A percentile compares a stretch with the other conserved stretches of the same genome.
phyloP scores from a whole-genome alignment of 257 asterid species.

The Solanum pinnatisectum region DNA sequence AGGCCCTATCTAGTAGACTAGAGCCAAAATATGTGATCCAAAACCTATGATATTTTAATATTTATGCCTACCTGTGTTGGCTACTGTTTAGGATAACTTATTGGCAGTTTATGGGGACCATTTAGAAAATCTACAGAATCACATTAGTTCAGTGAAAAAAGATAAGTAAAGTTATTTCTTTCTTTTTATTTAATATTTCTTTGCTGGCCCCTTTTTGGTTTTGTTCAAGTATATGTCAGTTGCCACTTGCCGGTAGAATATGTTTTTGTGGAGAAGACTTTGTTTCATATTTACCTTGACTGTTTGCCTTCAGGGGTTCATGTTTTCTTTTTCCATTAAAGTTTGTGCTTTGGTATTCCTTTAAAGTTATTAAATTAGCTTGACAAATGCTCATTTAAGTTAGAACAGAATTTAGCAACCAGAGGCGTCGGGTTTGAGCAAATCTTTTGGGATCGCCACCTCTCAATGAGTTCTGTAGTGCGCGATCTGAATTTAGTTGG shows the following conservation, averaged over 20 bases:
- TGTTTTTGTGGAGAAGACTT: background rate
- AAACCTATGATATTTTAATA: background rate
- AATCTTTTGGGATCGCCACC: background rate
- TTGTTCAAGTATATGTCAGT: background rate
- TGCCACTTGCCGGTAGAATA: background rate
- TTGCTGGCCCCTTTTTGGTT: background rate
- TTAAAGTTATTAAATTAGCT: background rate
- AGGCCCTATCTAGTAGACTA: background rate
- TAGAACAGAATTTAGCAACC: background rate
- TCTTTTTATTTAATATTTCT: background rate
- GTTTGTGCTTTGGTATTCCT: background rate
- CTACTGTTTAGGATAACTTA: background rate
- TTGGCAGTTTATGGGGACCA: background rate
- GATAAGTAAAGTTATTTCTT: background rate
- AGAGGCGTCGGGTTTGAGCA: background rate
- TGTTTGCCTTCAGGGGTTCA: background rate
- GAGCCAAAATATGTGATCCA: background rate
- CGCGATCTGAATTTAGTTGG: background rate
- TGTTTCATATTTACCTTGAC: background rate
- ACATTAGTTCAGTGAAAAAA: background rate
- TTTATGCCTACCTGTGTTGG: background rate
- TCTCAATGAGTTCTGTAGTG: too few relatives aligned
- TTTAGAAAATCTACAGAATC: background rate
- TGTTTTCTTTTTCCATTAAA: background rate
- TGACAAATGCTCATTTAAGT: background rate